Percentiles rank a stretch among this genome's conserved stretches.
These are phyloP conservation scores for Plasmodium coatneyi DNA, from an alignment of 169 alveolate genomes.

Conservation along the genomic window DNA sequence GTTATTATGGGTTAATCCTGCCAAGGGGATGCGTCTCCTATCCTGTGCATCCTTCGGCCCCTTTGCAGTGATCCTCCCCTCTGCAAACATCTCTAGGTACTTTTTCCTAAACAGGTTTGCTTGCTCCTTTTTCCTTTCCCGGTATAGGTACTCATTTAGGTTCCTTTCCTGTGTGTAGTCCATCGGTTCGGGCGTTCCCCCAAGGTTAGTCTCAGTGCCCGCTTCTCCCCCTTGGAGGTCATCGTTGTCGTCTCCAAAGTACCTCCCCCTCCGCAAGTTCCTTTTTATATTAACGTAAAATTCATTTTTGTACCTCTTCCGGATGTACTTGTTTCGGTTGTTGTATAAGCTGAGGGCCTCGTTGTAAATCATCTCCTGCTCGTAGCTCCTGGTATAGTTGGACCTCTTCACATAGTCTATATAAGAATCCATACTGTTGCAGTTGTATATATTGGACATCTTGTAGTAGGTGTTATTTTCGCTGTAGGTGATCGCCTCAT, in stretches of 20 bases:
- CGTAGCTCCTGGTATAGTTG: slow-evolving; percentile 57
- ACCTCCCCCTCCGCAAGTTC: not conserved
- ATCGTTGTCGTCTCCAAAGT: slow-evolving; percentile 32
- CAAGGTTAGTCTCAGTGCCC: not conserved
- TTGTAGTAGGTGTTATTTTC: slow-evolving; percentile 50
- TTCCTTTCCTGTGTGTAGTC: not conserved
- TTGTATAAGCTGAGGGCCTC: slow-evolving; percentile 44
- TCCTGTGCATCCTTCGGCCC: not conserved
- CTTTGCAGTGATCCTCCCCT: not conserved
- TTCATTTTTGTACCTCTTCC: slow-evolving; percentile 30
- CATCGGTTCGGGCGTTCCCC: not conserved
- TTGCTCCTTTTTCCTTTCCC: not conserved
- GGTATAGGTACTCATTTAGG: not conserved
- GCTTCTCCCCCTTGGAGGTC: not conserved
- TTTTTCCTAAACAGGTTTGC: not conserved
- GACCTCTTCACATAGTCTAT: slow-evolving; percentile 31
- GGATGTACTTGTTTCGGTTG: slow-evolving; percentile 27
- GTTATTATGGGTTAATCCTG: not conserved
- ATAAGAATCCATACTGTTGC: slow-evolving; percentile 32
- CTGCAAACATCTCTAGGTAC: not conserved
- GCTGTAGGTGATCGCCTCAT: slow-evolving; percentile 33
- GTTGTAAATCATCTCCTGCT: slow-evolving; percentile 54
- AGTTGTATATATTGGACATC: slow-evolving; percentile 36
- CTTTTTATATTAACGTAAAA: slow-evolving; percentile 12
- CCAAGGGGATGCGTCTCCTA: not conserved